These are phyloP conservation scores for Blastobotrys apis DNA, from an alignment of 1,139 yeast genomes.

Conservation along the genomic window DNA sequence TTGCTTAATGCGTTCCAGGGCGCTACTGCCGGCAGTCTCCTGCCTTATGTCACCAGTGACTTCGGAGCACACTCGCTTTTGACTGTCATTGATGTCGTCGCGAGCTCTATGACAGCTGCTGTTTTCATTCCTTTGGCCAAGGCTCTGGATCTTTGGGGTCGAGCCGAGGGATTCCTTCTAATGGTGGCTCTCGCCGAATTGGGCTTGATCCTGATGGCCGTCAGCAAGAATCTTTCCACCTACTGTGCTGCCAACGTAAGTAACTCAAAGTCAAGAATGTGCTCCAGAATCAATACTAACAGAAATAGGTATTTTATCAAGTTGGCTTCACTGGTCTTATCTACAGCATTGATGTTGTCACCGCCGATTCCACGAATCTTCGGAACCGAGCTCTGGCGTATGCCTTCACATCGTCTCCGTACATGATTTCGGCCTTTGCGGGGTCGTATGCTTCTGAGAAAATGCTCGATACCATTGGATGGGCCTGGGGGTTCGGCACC, in stretches of 20 bases:
- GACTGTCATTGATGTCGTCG: conserved; percentile 24
- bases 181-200: conserved; percentile 23
- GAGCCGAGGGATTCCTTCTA: conserved; percentile 33
- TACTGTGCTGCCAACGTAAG: conserved; percentile 13
- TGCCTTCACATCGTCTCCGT: conserved; percentile 33
- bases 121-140: conserved; percentile 39
- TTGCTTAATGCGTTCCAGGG: conserved; percentile 14
- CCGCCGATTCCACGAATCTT: conserved; percentile 34
- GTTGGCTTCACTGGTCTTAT: conserved; percentile 30
- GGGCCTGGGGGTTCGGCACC: conserved; percentile 39
- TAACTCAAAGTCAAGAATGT: conserved; percentile 36
- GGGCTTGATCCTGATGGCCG: conserved; percentile 33
- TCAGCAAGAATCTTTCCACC: conserved; percentile 27
- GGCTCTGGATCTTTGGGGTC: conserved; percentile 33
- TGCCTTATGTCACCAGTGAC: conserved; percentile 12
- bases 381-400: conserved; percentile 33
- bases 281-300: conserved; percentile 20
- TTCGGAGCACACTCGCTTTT: conserved; percentile 20
- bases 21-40: conserved; percentile 3
- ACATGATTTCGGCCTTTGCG: conserved; percentile 32
- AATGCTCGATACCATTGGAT: conserved; percentile 19
- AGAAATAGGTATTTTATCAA: conserved; percentile 26
- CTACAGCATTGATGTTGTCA: conserved; percentile 25
- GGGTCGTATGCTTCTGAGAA: conserved; percentile 28
- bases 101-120: conserved; percentile 36